Conservation (phyloP, 306 rosid genomes). For the Oxytropis ochrocephala region DNA sequence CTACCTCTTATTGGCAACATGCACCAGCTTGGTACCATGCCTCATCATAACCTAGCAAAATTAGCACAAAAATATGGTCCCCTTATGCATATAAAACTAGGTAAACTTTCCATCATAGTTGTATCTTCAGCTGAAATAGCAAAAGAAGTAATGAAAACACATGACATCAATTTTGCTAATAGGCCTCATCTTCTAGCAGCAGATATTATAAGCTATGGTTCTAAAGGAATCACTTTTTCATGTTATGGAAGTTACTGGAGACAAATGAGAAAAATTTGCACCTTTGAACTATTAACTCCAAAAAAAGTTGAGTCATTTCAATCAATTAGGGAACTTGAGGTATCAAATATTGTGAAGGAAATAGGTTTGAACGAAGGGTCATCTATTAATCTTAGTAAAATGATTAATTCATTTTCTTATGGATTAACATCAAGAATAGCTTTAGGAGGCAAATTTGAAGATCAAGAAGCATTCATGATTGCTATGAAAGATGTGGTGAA, state of each 20-base stretch:
- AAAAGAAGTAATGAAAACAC: conserved; percentile 30
- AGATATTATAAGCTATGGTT: conserved; percentile 18
- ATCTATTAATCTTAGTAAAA: conserved; percentile 7
- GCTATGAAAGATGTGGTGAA: not conserved
- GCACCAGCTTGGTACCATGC: conserved; percentile 22
- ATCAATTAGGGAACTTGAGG: conserved; percentile 5
- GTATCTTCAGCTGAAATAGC: conserved; percentile 38
- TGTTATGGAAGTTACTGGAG: conserved; percentile 30
- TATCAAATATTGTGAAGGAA: conserved; percentile 16
- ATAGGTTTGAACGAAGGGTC: conserved; percentile 22
- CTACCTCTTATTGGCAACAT: conserved; percentile 31
- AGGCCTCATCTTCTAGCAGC: conserved; percentile 25
- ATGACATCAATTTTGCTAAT: conserved; percentile 21
- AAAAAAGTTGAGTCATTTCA: conserved; percentile 24
- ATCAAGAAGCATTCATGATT: conserved; percentile 20
- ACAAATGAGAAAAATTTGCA: conserved; percentile 30
- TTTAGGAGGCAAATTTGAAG: conserved; percentile 19
- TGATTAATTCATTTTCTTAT: not conserved
- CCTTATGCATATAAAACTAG: conserved; percentile 25
- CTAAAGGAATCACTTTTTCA: conserved; percentile 16
- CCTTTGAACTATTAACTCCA: conserved; percentile 21
- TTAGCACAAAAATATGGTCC: conserved; percentile 23
- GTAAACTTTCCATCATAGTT: conserved; percentile 16
- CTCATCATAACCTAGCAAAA: conserved; percentile 13
- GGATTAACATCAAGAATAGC: conserved; percentile 19